phyloP scores from a whole-genome alignment of 1,284 basidiomycete species.

The Leccinum cinnamomeum region DNA sequence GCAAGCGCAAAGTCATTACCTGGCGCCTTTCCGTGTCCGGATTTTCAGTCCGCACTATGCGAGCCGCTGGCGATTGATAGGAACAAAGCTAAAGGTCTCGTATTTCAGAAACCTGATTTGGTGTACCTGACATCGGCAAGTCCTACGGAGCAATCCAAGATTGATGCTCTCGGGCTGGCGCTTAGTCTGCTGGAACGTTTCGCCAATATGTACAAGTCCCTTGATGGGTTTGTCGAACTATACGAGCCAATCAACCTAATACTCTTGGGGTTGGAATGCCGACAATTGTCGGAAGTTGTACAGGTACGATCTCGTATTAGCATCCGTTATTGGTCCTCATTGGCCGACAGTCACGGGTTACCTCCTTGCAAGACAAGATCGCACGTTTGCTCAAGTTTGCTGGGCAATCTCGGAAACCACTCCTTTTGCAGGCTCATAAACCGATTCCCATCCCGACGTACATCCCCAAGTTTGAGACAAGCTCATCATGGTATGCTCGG shows the following conservation, averaged over 20 bases:
- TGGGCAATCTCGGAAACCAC: constrained; percentile 69
- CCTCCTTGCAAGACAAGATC: constrained; percentile 46
- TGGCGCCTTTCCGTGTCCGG: constrained; percentile 70
- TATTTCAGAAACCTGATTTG: constrained; percentile 49
- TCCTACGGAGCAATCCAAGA: constrained; percentile 61
- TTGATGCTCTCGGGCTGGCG: constrained; percentile 62
- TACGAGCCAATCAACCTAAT: constrained; percentile 68
- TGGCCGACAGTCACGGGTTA: constrained; percentile 43
- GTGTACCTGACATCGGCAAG: constrained; percentile 40
- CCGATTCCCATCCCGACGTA: constrained; percentile 94
- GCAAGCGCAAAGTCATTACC: constrained; percentile 50
- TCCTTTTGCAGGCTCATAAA: constrained; percentile 91
- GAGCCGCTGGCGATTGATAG: constrained; percentile 40
- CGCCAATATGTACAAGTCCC: constrained; percentile 72
- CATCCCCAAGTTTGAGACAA: constrained; percentile 91
- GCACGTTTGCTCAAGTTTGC: constrained; percentile 74
- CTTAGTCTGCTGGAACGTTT: constrained; percentile 66
- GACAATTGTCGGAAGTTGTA: constrained; percentile 50
- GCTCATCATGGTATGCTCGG: constrained; percentile 79
- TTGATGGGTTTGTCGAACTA: constrained; percentile 84
- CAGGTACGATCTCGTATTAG: constrained; percentile 44
- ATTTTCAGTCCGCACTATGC: constrained; percentile 56
- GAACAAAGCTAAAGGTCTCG: constrained; percentile 43
- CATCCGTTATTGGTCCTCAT: constrained; percentile 4
- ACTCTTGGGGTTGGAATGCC: constrained; percentile 53